Conservation (phyloP, 2,329 filamentous ascomycete species). For the Colletotrichum kahawae region DNA sequence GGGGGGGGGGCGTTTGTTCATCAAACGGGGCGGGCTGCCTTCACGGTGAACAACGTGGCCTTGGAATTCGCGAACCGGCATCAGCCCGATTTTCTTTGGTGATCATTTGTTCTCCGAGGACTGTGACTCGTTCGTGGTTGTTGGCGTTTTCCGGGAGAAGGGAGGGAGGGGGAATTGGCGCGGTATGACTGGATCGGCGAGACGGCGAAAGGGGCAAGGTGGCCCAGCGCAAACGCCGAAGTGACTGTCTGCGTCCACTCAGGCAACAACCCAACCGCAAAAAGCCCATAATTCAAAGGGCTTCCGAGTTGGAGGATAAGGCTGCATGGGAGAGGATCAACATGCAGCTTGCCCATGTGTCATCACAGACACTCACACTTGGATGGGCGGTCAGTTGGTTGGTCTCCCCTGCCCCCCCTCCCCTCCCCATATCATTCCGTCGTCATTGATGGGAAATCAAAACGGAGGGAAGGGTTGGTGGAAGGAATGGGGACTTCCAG, state of each 20-base stretch:
- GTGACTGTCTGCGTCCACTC: neutral
- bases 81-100: neutral
- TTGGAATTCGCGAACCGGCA: neutral
- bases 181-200: neutral
- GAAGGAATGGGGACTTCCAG: neutral
- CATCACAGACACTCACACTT: slow-evolving; percentile 6
- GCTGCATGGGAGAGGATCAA: slow-evolving; percentile 17
- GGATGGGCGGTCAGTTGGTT: neutral
- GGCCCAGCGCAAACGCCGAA: neutral
- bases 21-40: neutral
- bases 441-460: neutral
- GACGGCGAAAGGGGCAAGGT: neutral
- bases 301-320: slow-evolving; percentile 13
- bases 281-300: neutral
- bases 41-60: neutral
- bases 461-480: neutral
- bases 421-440: neutral
- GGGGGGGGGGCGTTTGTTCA: neutral
- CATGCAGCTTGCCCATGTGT: slow-evolving; percentile 13
- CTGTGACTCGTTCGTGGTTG: neutral
- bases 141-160: neutral
- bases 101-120: neutral
- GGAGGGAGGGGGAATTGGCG: neutral
- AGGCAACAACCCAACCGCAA: neutral
- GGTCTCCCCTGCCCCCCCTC: neutral